These are phyloP conservation scores for Cephaloascus fragrans DNA, from an alignment of 805 yeast species.

Conservation along the genomic window DNA sequence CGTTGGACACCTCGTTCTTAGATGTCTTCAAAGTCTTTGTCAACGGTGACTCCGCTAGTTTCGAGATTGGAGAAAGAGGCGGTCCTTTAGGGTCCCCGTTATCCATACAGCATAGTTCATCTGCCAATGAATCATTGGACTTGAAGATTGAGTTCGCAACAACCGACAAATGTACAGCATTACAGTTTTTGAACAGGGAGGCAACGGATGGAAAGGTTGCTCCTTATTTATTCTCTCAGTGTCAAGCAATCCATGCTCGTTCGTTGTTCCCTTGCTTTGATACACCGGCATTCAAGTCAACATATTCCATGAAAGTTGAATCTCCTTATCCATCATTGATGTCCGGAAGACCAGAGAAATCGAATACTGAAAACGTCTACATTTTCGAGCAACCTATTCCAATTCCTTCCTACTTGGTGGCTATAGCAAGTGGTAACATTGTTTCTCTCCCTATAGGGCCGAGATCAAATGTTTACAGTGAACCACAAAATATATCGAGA, in stretches of 20 bases:
- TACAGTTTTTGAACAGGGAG: slow-evolving; percentile 72
- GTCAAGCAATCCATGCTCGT: slow-evolving; percentile 88
- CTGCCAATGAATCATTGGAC: slow-evolving; percentile 7
- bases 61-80: slow-evolving; percentile 24
- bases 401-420: slow-evolving; percentile 76
- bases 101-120: slow-evolving; percentile 13
- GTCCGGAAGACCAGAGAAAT: slow-evolving; percentile 47
- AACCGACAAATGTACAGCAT: slow-evolving; percentile 69
- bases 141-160: slow-evolving; percentile 52
- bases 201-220: slow-evolving; percentile 64
- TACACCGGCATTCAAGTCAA: slow-evolving; percentile 76
- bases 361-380: slow-evolving; percentile 19
- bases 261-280: slow-evolving; percentile 85
- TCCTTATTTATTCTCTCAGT: slow-evolving; percentile 77
- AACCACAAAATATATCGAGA: slow-evolving; percentile 55
- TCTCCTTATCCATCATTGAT: slow-evolving; percentile 66
- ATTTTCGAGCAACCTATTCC: slow-evolving; percentile 67
- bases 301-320: slow-evolving; percentile 44
- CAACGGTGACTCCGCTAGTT: slow-evolving; percentile 23
- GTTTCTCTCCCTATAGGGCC: slow-evolving; percentile 68
- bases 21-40: slow-evolving; percentile 33
- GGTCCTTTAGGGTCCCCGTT: slow-evolving; percentile 58
- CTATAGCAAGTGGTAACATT: slow-evolving; percentile 79
- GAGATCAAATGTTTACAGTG: slow-evolving; percentile 74
- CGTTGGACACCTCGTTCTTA: slow-evolving; percentile 63